phyloP scores from a whole-genome alignment of 2,329 filamentous ascomycete genomes.

The Penicillium sp. region DNA sequence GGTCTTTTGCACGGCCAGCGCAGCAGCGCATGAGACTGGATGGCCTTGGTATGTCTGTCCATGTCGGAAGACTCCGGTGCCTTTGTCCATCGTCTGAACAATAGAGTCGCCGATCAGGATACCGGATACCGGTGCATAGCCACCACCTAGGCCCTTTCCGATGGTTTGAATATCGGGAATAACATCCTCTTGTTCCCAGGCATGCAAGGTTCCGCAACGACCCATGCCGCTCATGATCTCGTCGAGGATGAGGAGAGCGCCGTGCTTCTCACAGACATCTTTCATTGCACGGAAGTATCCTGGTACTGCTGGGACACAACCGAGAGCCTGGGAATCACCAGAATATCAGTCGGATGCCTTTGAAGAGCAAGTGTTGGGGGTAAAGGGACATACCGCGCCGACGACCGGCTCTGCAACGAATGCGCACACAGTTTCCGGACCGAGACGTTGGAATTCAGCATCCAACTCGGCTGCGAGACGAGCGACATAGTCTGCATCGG shows the following conservation, averaged over 20 bases:
- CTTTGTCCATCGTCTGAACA: constrained; percentile 47
- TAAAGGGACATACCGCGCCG: constrained; percentile 55
- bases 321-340: constrained; percentile 52
- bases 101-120: constrained; percentile 52
- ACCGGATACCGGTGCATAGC: constrained; percentile 54
- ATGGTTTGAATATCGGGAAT: constrained; percentile 59
- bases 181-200: constrained; percentile 57
- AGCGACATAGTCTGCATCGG: constrained; percentile 56
- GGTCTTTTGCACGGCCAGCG: constrained; percentile 60
- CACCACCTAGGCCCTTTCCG: constrained; percentile 58
- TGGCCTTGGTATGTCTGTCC: constrained; percentile 62
- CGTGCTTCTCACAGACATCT: constrained; percentile 65
- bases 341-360: not conserved
- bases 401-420: constrained; percentile 72
- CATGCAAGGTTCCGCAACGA: constrained; percentile 55
- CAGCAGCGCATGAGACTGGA: constrained; percentile 54
- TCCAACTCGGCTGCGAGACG: constrained; percentile 64
- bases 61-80: constrained; percentile 52
- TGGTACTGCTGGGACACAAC: constrained; percentile 61
- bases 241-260: constrained; percentile 71
- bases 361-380: not conserved
- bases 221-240: constrained; percentile 69
- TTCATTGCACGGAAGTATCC: constrained; percentile 69
- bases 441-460: constrained; percentile 60
- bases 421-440: constrained; percentile 63